phyloP scores from a whole-genome alignment of 805 yeast genomes.

The Teunomyces barrocoloradensis region DNA sequence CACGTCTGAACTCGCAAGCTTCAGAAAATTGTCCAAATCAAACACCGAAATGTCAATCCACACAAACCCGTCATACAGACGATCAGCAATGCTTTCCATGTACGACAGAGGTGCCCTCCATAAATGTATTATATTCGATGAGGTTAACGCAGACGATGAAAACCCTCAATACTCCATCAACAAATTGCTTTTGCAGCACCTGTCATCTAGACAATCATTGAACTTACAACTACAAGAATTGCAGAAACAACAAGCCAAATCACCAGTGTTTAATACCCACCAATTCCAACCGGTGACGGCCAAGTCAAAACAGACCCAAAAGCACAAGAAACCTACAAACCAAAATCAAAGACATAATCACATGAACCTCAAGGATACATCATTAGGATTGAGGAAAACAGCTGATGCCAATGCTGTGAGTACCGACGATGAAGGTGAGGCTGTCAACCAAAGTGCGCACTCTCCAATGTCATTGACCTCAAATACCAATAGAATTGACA shows the following conservation, averaged over 20 bases:
- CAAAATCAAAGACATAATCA: slow-evolving; percentile 28
- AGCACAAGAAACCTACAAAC: slow-evolving; percentile 8
- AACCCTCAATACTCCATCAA: slow-evolving; percentile 38
- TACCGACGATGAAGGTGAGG: background rate
- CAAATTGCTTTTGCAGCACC: slow-evolving; percentile 38
- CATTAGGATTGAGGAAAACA: slow-evolving; percentile 35
- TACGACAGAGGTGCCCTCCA: slow-evolving; percentile 38
- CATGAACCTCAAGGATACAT: slow-evolving; percentile 40
- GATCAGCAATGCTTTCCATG: slow-evolving; percentile 45
- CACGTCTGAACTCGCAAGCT: slow-evolving; percentile 20
- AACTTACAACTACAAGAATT: slow-evolving; percentile 27
- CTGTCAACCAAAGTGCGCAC: slow-evolving; percentile 7
- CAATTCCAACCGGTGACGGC: slow-evolving; percentile 1
- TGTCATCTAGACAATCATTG: slow-evolving; percentile 33
- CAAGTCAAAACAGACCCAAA: background rate
- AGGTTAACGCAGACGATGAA: slow-evolving; percentile 19
- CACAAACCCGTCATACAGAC: slow-evolving; percentile 42
- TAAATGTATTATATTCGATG: slow-evolving; percentile 33
- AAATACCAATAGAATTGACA: background rate
- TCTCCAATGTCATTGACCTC: slow-evolving; percentile 1
- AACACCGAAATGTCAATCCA: slow-evolving; percentile 38
- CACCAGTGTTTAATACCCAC: slow-evolving; percentile 5
- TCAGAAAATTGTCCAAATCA: slow-evolving; percentile 27
- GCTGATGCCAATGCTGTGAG: slow-evolving; percentile 6
- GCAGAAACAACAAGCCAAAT: slow-evolving; percentile 12